Conservation (phyloP, 2,329 filamentous ascomycete species). For the Sporothrix inflata region DNA sequence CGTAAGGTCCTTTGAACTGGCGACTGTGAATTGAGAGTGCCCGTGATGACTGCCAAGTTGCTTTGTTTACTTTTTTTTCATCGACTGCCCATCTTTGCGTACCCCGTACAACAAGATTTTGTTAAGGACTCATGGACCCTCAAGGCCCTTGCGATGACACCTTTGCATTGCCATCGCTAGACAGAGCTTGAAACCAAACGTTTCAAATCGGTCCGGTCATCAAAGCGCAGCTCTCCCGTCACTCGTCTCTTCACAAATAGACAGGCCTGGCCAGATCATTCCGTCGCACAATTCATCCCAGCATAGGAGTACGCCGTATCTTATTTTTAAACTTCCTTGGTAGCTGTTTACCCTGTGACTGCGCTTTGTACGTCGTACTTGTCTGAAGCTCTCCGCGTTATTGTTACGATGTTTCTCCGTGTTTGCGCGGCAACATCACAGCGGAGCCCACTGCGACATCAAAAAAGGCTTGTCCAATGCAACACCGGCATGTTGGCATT, state of each 20-base stretch:
- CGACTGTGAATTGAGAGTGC: too few species aligned
- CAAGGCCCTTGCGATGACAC: not conserved
- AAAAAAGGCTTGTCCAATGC: too few species aligned
- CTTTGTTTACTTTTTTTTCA: too few species aligned
- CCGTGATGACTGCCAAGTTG: too few species aligned
- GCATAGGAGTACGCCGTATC: not conserved
- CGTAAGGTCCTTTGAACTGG: not conserved
- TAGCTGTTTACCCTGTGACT: too few species aligned
- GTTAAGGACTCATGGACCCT: not conserved
- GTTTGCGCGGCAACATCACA: too few species aligned
- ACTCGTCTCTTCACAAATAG: not conserved
- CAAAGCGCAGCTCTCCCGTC: not conserved
- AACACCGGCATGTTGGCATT: too few species aligned
- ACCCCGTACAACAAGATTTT: not conserved
- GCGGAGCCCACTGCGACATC: too few species aligned
- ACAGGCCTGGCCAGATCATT: not conserved
- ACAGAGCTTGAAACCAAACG: not conserved
- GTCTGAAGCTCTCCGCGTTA: too few species aligned
- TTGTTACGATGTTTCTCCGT: too few species aligned
- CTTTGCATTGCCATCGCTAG: conserved; percentile 1
- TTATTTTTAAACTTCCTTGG: not conserved
- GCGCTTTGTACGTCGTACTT: too few species aligned
- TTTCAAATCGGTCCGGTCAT: not conserved
- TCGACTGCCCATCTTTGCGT: not conserved
- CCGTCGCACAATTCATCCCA: not conserved